These are phyloP conservation scores for Aspergillus cejpii DNA, from an alignment of 2,329 filamentous ascomycete species.

Conservation along the genomic window DNA sequence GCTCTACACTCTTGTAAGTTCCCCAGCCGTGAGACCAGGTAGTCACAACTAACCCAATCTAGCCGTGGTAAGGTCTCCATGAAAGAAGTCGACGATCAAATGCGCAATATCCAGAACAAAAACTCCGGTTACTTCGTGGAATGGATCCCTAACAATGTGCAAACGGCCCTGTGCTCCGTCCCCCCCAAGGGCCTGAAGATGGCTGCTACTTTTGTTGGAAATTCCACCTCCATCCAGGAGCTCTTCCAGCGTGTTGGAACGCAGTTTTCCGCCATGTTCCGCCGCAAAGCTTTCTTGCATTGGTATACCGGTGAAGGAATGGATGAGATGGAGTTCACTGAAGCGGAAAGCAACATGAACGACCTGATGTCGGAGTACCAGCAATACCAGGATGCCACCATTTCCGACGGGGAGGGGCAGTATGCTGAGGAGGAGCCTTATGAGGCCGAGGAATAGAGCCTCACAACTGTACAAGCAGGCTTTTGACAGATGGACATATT, in stretches of 20 bases:
- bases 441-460: conserved; percentile 63
- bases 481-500: not conserved
- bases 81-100: conserved; percentile 99
- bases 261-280: conserved; percentile 99
- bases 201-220: conserved; percentile 98
- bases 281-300: conserved; percentile 99
- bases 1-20: conserved; percentile 88
- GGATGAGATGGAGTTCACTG: conserved; percentile 99
- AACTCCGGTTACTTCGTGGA: conserved; percentile 99
- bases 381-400: conserved; percentile 98
- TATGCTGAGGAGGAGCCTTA: conserved; percentile 69
- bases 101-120: conserved; percentile 99
- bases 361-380: conserved; percentile 99
- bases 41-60: conserved; percentile 26
- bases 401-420: conserved; percentile 96
- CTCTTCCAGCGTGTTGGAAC: conserved; percentile 99
- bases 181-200: conserved; percentile 97
- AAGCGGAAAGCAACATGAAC: conserved; percentile 99
- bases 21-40: not conserved
- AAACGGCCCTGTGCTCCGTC: conserved; percentile 98
- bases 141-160: conserved; percentile 99
- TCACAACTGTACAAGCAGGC: not conserved
- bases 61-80: conserved; percentile 98
- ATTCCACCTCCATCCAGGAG: conserved; percentile 99
- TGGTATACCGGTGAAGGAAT: conserved; percentile 99